Evolutionary conservation across 768 basidiomycete species (phyloP), one percentile per base, ranked within the genome.

Genomic region (Tremella yokohamensis): DNA sequence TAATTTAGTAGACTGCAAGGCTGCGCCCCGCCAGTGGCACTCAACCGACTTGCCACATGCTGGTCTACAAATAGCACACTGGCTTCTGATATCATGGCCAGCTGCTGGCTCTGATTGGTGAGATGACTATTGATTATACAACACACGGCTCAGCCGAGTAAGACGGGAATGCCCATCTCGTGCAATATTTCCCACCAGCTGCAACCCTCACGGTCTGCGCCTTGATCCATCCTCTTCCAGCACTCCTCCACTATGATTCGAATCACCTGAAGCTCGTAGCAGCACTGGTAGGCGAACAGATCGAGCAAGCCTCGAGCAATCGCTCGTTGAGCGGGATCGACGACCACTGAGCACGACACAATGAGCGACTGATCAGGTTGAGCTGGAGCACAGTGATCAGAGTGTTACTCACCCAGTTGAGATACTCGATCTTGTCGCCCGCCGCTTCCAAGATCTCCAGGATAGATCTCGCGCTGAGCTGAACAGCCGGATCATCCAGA

Each of bases 361-460:
- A 66, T 52, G 16, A 66, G 45, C 15, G 65, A 62, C 65, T 66
- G 42, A 15, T 12, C 8, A 18, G 7, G 52, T 18, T 47, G 2
- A 40, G 11, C 52, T 11, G 16, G 22, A 24, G 25, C 18, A 34
- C 9, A 20, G 37, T 15, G 8, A 22, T 20, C 6, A 44, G 22
- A 3, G 7, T 1, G 18, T 34, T 8, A 58, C 62, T 58, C 54
- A 66, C 65, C 62, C 62, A 66, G 52, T 63, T 66, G 48, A 66
- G 47, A 50, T 61, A 63, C 47, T 66, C 65, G 13, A 58, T 47
- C 49, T 66, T 66, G n/a, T 61, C 65, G 12, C 62, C 65, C 12
- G 56, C 65, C 19, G 53, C 59, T 8, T 24, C 26, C 29, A 55
- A 63, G 16, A 63, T 26, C 38, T 52, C 51, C 15, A 66, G 40